Evolutionary conservation across 352 stramenopile species (phyloP).

Genomic region (Globisporangium megalacanthum): DNA sequence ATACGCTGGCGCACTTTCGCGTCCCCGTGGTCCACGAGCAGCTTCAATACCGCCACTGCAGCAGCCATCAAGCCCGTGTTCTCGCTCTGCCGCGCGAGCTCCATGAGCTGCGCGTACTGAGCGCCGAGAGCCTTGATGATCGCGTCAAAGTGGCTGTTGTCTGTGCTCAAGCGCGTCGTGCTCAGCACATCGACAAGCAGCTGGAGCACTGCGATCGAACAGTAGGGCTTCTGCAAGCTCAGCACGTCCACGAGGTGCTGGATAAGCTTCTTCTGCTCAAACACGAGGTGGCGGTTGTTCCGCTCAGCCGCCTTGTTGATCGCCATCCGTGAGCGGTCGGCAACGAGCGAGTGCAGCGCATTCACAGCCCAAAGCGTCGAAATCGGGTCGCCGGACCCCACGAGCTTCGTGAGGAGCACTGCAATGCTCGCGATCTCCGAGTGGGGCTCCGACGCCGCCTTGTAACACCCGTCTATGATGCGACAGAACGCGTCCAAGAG

Average conservation of each 20-base stretch:
- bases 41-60: constrained; percentile 57
- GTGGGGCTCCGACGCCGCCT: constrained; percentile 46
- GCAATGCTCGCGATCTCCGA: constrained; percentile 31
- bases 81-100: constrained; percentile 35
- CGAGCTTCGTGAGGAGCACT: constrained; percentile 36
- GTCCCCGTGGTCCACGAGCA: constrained; percentile 69
- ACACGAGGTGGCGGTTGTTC: constrained; percentile 44
- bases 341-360: constrained; percentile 53
- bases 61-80: constrained; percentile 56
- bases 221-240: constrained; percentile 39
- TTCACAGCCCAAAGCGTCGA: constrained; percentile 57
- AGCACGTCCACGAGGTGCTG: constrained; percentile 43
- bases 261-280: constrained; percentile 66
- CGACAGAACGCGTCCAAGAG: constrained; percentile 65
- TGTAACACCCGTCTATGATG: constrained; percentile 70
- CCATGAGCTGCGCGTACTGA: constrained; percentile 43
- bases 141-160: constrained; percentile 71
- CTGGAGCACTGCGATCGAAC: constrained; percentile 51
- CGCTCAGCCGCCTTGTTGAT: constrained; percentile 46
- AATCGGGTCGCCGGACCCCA: constrained; percentile 44
- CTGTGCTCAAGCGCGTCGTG: constrained; percentile 50
- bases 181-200: constrained; percentile 60
- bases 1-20: constrained; percentile 49
- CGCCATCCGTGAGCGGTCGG: constrained; percentile 38
- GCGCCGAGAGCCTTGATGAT: constrained; percentile 60